Conservation (phyloP, 495 filamentous ascomycete species). For the Ramalina intermedia region DNA sequence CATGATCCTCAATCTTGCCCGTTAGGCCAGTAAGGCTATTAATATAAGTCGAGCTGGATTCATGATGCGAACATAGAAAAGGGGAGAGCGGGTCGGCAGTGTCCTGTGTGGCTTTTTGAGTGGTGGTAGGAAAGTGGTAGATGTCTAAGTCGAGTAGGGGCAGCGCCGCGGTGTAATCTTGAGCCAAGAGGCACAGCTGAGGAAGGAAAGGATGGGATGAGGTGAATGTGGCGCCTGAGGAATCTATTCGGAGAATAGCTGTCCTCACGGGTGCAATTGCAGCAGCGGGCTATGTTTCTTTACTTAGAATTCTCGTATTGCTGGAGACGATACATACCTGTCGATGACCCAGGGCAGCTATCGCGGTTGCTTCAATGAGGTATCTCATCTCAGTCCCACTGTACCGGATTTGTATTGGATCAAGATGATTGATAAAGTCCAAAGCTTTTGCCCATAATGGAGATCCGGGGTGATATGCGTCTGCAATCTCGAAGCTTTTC, state of each 20-base stretch:
- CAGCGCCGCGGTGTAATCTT: constrained; percentile 39
- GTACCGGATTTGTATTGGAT: constrained; percentile 46
- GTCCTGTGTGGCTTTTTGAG: constrained; percentile 5
- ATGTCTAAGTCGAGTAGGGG: constrained; percentile 56
- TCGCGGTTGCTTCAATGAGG: constrained; percentile 33
- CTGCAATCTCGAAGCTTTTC: constrained; percentile 12
- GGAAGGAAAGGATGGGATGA: constrained; percentile 47
- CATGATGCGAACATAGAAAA: constrained; percentile 20
- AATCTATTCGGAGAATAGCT: constrained; percentile 60
- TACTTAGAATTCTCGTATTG: background rate
- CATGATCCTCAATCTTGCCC: constrained; percentile 34
- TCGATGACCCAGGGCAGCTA: constrained; percentile 24
- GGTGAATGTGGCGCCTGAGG: constrained; percentile 55
- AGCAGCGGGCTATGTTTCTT: constrained; percentile 33
- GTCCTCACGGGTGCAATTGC: constrained; percentile 45
- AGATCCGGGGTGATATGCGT: constrained; percentile 20
- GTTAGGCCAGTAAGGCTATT: constrained; percentile 43
- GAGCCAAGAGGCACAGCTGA: constrained; percentile 42
- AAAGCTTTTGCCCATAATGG: constrained; percentile 33
- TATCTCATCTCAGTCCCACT: constrained; percentile 36
- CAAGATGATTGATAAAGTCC: constrained; percentile 37
- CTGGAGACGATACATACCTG: constrained; percentile 23
- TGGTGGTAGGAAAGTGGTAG: constrained; percentile 42
- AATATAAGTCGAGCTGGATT: constrained; percentile 34
- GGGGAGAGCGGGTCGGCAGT: constrained; percentile 6